Base-by-base conservation (phyloP, 31 red algal species). In the Bonnemaisonia californica region DNA sequence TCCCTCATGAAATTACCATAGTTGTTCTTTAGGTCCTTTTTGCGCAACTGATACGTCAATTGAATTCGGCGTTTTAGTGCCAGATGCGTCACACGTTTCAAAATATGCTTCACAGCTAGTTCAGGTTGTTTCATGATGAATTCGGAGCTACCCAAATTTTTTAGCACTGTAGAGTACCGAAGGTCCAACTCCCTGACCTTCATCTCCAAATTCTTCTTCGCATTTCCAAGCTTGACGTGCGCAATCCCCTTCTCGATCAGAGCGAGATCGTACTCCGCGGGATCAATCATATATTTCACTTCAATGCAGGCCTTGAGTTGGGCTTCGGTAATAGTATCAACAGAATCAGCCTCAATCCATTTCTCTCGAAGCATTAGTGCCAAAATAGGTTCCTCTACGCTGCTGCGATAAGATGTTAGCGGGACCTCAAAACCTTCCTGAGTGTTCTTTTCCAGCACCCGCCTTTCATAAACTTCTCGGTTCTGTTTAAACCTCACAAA, bases 271-370 rank as follows among this genome's bases (percentile, higher is more conserved):
- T 71, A 32, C 3, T 26, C 48, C n/a, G 69, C 79, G 9, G 66
- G 47, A 22, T 58, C 19, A 56, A 61, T 54, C 13, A 7, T 29
- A 24, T 41, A 47, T 33, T 35, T n/a, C 33, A 71, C n/a, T 48
- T 30, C 11, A 2, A 82, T 56, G 66, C 66, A 59, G 2, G 69
- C 64, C 29, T 40, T 69, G 29, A 82, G 5, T 32, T 82, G 65
- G 3, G 64, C 64, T 35, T 82, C 79, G 22, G 66, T 71, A 26
- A 81, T 68, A 12, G 36, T 62, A 3, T 58, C 45, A 29, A 81
- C 41, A 33, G 35, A 22, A 8, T 33, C 3, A 67, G 77, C 77
- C 33, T 69, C 5, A 54, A 81, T 69, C 62, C 77, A 81, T 26
- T 47, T 21, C 22, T 60, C 77, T 19, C 62, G 47, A 32, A 81